Percentiles rank a stretch among this genome's conserved stretches.
Evolutionary conservation across 352 stramenopile genomes (phyloP).

Genomic region (Pythium rishiriense): DNA sequence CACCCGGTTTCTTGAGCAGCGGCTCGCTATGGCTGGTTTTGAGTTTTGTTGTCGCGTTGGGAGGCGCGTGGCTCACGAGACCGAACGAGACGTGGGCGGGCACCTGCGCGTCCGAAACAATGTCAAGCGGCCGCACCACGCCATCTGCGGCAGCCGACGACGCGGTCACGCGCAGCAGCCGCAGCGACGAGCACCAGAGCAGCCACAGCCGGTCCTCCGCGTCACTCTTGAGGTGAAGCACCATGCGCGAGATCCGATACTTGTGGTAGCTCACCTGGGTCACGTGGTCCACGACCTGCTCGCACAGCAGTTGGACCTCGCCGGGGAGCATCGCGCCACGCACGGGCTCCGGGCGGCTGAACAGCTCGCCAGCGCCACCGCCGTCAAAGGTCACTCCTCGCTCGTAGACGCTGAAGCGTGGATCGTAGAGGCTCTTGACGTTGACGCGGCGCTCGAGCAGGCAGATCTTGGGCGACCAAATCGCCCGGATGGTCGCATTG

Average conservation of each 20-base stretch:
- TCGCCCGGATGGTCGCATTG: conserved; percentile 90
- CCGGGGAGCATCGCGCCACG: conserved; percentile 88
- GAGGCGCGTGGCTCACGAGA: conserved; percentile 20
- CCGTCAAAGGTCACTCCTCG: conserved; percentile 95
- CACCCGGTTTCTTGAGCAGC: not conserved
- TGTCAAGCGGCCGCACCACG: conserved; percentile 53
- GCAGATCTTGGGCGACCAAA: conserved; percentile 96
- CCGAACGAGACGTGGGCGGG: conserved; percentile 47
- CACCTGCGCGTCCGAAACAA: conserved; percentile 59
- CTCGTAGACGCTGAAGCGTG: conserved; percentile 92
- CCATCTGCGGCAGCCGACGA: not conserved
- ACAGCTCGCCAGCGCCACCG: conserved; percentile 64
- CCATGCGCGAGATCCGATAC: conserved; percentile 91
- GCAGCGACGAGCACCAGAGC: conserved; percentile 93
- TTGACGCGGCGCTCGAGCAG: conserved; percentile 93
- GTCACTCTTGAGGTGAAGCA: conserved; percentile 96
- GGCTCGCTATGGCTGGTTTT: conserved; percentile 7
- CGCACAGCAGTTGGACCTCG: conserved; percentile 91
- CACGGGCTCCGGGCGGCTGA: conserved; percentile 86
- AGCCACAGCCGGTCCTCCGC: conserved; percentile 93
- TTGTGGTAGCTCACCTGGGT: conserved; percentile 91
- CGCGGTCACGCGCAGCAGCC: conserved; percentile 49
- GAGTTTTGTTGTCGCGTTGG: not conserved
- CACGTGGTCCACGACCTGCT: conserved; percentile 93
- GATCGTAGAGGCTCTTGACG: conserved; percentile 88